These are phyloP conservation scores for Suillus sp. DNA, from an alignment of 768 basidiomycete genomes.

Conservation along the genomic window DNA sequence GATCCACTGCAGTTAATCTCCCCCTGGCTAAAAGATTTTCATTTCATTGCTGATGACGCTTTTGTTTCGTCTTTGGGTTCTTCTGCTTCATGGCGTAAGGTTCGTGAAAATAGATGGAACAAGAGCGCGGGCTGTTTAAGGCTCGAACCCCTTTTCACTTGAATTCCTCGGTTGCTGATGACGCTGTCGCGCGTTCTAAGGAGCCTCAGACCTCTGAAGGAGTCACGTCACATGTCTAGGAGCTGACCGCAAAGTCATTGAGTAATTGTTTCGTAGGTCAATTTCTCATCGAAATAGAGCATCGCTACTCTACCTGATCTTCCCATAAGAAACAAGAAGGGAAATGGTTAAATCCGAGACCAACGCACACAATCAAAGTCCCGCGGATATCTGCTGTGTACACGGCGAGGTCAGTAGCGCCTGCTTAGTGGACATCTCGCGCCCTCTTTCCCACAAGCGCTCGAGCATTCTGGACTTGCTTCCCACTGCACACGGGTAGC, in stretches of 20 bases:
- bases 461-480: conserved; percentile 95
- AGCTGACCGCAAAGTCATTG: not conserved
- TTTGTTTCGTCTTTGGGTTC: not conserved
- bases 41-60: not conserved
- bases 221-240: not conserved
- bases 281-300: not conserved
- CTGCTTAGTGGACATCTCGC: conserved; percentile 19
- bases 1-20: not conserved
- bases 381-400: conserved; percentile 52
- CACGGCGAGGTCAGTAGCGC: conserved; percentile 30
- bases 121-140: not conserved
- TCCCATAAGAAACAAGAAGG: not conserved
- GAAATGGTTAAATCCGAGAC: conserved; percentile 28
- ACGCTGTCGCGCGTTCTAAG: not conserved
- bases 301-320: not conserved
- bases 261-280: not conserved
- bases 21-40: not conserved
- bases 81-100: not conserved
- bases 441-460: conserved; percentile 53
- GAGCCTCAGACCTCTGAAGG: no score
- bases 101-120: not conserved
- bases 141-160: not conserved
- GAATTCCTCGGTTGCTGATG: not conserved
- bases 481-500: conserved; percentile 82
- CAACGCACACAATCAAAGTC: conserved; percentile 91